Percentiles rank a stretch among this genome's conserved stretches.
Conservation (phyloP, 1,139 yeast genomes). For the Geotrichum fermentans region DNA sequence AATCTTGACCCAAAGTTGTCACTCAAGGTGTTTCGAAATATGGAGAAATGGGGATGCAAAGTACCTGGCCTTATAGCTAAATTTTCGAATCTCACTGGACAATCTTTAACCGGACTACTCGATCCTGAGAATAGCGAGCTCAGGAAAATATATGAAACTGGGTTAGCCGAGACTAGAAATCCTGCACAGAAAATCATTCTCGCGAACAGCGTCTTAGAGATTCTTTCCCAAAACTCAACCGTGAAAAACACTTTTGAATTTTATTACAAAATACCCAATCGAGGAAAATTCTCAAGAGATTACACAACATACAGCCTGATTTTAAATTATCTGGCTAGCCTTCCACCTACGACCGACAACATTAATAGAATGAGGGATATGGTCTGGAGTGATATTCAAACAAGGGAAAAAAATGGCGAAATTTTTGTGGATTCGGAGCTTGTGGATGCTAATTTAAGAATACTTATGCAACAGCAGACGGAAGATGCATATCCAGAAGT, state of each 20-base stretch:
- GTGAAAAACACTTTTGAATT: constrained; percentile 5
- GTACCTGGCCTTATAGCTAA: constrained; percentile 1
- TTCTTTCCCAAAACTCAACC: constrained; percentile 1
- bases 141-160: background rate
- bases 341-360: background rate
- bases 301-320: constrained; percentile 7
- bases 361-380: background rate
- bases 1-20: background rate
- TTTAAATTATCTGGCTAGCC: constrained; percentile 6
- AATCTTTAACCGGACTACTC: background rate
- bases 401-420: constrained; percentile 2
- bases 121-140: background rate
- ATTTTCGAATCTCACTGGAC: background rate
- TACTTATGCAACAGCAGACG: background rate
- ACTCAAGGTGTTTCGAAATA: constrained; percentile 5
- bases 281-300: constrained; percentile 11
- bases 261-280: constrained; percentile 5
- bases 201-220: constrained; percentile 5
- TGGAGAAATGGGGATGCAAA: constrained; percentile 13
- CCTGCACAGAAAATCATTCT: background rate
- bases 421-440: constrained; percentile 3
- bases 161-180: background rate
- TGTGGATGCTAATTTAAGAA: constrained; percentile 3
- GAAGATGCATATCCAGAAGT: background rate
- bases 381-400: constrained; percentile 8